Base-by-base conservation (phyloP, 495 filamentous ascomycete species). In the Aspergillus incahuasiensis region DNA sequence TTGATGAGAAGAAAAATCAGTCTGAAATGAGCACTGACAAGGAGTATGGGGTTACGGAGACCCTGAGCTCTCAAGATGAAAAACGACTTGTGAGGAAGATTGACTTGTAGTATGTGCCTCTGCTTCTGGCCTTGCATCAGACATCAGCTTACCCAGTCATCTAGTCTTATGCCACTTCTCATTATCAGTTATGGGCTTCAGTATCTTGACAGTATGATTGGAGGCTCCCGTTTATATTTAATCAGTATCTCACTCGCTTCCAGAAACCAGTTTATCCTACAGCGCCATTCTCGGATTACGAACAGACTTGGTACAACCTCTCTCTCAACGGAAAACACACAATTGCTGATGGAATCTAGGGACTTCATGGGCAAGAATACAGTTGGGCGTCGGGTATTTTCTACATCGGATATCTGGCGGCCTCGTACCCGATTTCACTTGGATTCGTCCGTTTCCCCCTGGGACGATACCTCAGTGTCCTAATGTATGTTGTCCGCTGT, bases 231-330 rank as follows among this genome's bases (percentile, higher is more conserved):
- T 16, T 28, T 3, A 28, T 0, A 6, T 22, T 9, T 9, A 1
- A 2, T 20, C 8, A 19, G 9, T 30, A n/a, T 21, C 49, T 58
- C n/a, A 58, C 35, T 18, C 6, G 18, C 13, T 43, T 20, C 5
- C 24, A 61, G 59, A 79, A 56, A 78, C 74, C 2, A 79, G 74
- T 13, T 56, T 80, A 15, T 71, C 72, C 7, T 78, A 79, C 56
- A 72, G 73, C 22, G 71, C 76, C 15, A 73, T 81, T 42, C 78
- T 82, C 57, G 76, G 76, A 6, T 76, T 82, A 43, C 56, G 63
- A 43, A 58, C 74, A 25, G 78, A 54, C 66, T 47, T 81, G 22
- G 56, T 62, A 50, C 18, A 20, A 30, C 21, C 8, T 20, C 12
- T 19, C 19, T 5, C n/a, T 15, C 18, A 4, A 18, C 2, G 6